Conservation (phyloP, 2,329 filamentous ascomycete species). For the Talaromyces verruculosus region DNA sequence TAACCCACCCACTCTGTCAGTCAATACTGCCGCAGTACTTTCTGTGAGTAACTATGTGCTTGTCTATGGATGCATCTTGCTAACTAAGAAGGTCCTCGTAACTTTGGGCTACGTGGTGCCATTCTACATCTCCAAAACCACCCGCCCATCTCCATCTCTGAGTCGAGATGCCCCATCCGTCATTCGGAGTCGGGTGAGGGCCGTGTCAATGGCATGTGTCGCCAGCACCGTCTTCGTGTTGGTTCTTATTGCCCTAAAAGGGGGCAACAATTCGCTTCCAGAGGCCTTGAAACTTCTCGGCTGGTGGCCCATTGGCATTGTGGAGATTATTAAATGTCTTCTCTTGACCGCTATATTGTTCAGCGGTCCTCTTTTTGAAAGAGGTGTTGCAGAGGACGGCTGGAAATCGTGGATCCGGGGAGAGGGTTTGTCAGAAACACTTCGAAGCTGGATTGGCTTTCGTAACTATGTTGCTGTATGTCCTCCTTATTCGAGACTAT, state of each 20-base stretch:
- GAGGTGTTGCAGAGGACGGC: conserved; percentile 67
- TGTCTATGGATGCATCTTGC: background rate
- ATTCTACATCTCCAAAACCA: conserved; percentile 79
- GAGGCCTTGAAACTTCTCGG: conserved; percentile 70
- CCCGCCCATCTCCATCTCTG: conserved; percentile 74
- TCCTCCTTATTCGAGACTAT: background rate
- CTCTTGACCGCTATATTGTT: conserved; percentile 77
- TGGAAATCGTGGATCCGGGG: conserved; percentile 68
- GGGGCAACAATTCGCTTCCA: conserved; percentile 50
- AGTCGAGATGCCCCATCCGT: conserved; percentile 86
- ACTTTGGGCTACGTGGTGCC: conserved; percentile 88
- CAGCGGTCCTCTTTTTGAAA: conserved; percentile 78
- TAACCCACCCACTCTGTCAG: conserved; percentile 15
- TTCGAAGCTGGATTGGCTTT: conserved; percentile 60
- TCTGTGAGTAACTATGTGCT: conserved; percentile 37
- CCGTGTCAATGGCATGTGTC: conserved; percentile 73
- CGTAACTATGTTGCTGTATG: conserved; percentile 80
- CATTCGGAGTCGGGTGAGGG: conserved; percentile 80
- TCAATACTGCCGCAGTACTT: conserved; percentile 35
- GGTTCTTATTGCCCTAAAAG: conserved; percentile 59
- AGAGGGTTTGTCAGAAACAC: conserved; percentile 14
- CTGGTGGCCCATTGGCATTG: conserved; percentile 71
- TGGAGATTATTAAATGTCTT: conserved; percentile 65
- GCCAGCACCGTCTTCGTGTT: conserved; percentile 67
- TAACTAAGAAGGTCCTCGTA: conserved; percentile 63